phyloP scores from a whole-genome alignment of 1,284 basidiomycete genomes.

The Ganoderma boninense region DNA sequence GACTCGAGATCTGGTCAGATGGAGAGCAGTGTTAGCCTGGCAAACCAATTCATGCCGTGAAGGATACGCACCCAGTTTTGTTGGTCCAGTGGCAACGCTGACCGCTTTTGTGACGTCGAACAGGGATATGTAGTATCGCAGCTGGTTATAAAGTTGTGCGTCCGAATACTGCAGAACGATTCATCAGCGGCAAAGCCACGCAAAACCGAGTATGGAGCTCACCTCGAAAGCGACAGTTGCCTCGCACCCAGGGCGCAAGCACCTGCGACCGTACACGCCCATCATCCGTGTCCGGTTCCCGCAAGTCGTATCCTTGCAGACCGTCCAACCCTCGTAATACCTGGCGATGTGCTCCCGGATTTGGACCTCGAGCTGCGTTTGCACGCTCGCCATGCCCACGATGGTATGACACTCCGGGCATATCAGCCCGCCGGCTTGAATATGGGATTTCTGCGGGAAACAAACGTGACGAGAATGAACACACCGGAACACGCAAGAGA shows the following conservation, averaged over 20 bases:
- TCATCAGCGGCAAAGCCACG: slow-evolving; percentile 5
- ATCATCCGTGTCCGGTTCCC: slow-evolving; percentile 88
- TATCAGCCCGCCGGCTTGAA: slow-evolving; percentile 55
- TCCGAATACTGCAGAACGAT: slow-evolving; percentile 76
- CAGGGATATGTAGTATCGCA: slow-evolving; percentile 82
- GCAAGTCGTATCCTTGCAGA: slow-evolving; percentile 91
- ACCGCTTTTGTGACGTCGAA: slow-evolving; percentile 79
- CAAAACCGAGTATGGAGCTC: slow-evolving; percentile 34
- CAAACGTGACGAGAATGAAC: neutral
- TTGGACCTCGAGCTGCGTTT: slow-evolving; percentile 87
- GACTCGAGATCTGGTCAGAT: slow-evolving; percentile 62
- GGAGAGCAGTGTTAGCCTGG: slow-evolving; percentile 12
- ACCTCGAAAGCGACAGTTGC: slow-evolving; percentile 83
- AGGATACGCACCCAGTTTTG: slow-evolving; percentile 54
- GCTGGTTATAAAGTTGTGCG: slow-evolving; percentile 84
- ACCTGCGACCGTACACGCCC: slow-evolving; percentile 89
- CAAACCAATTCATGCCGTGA: neutral
- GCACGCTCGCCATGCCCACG: slow-evolving; percentile 69
- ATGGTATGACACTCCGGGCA: slow-evolving; percentile 71
- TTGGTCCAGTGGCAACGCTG: slow-evolving; percentile 56
- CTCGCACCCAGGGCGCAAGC: slow-evolving; percentile 73
- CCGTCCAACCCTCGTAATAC: slow-evolving; percentile 92
- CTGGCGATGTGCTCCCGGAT: slow-evolving; percentile 80
- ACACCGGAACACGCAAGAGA: too few relatives aligned
- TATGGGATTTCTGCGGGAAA: slow-evolving; percentile 54